Evolutionary conservation across 768 basidiomycete species (phyloP).

Genomic region (Hebeloma cylindrosporum): DNA sequence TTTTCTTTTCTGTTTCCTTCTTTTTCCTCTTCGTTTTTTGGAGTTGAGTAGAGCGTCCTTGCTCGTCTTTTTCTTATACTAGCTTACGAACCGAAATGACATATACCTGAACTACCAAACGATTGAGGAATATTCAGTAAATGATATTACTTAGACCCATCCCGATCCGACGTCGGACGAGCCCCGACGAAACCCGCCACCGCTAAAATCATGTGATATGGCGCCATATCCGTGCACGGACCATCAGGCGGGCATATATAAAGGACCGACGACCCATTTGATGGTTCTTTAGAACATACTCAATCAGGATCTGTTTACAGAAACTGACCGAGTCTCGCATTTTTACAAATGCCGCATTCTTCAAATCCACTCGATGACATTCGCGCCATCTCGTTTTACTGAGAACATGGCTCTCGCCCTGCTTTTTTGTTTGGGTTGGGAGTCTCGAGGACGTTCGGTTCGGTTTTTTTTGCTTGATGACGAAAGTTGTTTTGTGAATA

Average conservation of each 20-base stretch:
- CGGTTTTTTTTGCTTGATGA: slow-evolving; percentile 19
- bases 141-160: too few species aligned
- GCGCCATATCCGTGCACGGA: slow-evolving; percentile 34
- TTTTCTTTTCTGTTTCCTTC: not conserved
- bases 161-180: too few species aligned
- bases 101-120: too few species aligned
- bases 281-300: slow-evolving; percentile 68
- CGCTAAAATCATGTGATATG: too few species aligned
- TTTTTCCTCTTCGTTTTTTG: not conserved
- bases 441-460: slow-evolving; percentile 69
- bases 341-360: slow-evolving; percentile 73
- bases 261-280: slow-evolving; percentile 8
- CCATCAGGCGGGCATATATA: slow-evolving; percentile 27
- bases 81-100: too few species aligned
- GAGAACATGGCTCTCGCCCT: slow-evolving; percentile 62
- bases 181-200: too few species aligned
- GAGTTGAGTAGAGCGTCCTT: too few species aligned
- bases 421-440: slow-evolving; percentile 21
- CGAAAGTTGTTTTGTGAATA: slow-evolving; percentile 27
- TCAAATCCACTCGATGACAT: slow-evolving; percentile 72
- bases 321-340: slow-evolving; percentile 81
- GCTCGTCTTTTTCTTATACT: too few species aligned
- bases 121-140: too few species aligned
- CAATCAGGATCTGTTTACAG: slow-evolving; percentile 83
- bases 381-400: slow-evolving; percentile 61